Evolutionary conservation across 768 basidiomycete genomes (phyloP), one percentile per base, ranked within the genome.

Genomic region (Pleurotus sapidus): DNA sequence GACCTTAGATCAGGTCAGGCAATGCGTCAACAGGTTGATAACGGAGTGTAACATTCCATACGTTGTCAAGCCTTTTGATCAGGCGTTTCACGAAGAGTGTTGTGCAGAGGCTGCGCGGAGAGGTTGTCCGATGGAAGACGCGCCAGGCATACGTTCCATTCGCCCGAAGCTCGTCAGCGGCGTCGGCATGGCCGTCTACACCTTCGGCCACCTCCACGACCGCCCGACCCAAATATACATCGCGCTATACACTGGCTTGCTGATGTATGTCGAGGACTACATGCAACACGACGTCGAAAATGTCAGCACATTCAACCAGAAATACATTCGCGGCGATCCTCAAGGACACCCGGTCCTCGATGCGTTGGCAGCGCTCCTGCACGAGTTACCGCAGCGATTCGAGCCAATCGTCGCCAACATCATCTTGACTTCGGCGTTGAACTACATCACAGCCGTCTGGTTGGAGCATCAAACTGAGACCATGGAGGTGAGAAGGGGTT

Each of bases 261-360:
- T 53, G 8, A 53, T 53, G 51, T 40, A 53, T 5, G 51, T 50
- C 5, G 49, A 50, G 17, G 51, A 53, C 38, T 53, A 53, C 51
- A 15, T 53, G 11, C 38, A 53, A 6, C 51, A 42, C 5, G 51
- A 53, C 1, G 37, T 53, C 14, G 38, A 53, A 24, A 34, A 18
- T 17, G 38, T 40, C 20, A 40, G 51, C 17, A n/a, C 51, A 20
- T 53, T 53, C 23, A 20, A 53, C 15, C 11, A 20, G 8, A 53
- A 53, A 18, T 39, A 39, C 18, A 53, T 54, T 2, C 11, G 23
- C 11, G 42, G 49, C 27, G 25, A 51, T 11, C 27, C 23, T 18
- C 49, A 39, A 51, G 49, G 27, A 0, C 49, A 50, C 7, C 34
- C 49, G 4, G 49, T 50, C 11, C 30, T 50, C 15, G 30, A 50